A percentile compares a stretch with the other conserved stretches of the same genome.
These are phyloP conservation scores for Ascochyta koolunga DNA, from an alignment of 2,329 filamentous ascomycete species.

Conservation along the genomic window DNA sequence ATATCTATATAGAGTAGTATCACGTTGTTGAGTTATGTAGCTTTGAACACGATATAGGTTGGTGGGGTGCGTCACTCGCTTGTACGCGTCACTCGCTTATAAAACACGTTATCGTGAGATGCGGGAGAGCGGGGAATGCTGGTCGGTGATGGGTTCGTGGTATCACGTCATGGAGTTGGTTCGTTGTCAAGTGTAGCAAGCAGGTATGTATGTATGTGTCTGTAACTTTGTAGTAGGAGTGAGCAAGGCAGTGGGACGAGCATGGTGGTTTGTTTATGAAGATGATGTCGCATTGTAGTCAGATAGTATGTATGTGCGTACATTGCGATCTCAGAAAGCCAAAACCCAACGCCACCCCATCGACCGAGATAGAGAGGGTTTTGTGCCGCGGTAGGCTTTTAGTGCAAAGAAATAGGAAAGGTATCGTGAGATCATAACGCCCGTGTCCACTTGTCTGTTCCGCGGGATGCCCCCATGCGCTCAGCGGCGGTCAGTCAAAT, in stretches of 20 bases:
- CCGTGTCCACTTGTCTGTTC: constrained; percentile 14
- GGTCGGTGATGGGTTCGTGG: no score
- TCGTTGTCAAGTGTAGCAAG: no score
- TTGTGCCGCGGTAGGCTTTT: constrained; percentile 18
- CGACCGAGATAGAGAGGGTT: constrained; percentile 13
- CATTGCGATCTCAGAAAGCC: not conserved
- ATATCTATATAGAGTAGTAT: no score
- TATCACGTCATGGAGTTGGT: no score
- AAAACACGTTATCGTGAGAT: no score
- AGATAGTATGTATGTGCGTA: not conserved
- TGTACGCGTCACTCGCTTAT: no score
- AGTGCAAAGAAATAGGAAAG: constrained; percentile 23
- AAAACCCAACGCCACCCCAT: constrained; percentile 9
- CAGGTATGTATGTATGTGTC: no score
- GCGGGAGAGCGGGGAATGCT: no score
- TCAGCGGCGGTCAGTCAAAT: constrained; percentile 9
- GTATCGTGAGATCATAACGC: constrained; percentile 29
- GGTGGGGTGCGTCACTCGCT: no score
- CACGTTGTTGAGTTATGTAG: no score
- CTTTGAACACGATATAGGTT: no score
- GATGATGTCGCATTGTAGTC: constrained; percentile 6
- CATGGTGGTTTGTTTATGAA: not conserved
- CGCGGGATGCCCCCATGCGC: not conserved
- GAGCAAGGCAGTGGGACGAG: not conserved
- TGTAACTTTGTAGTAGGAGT: no score